phyloP scores from a whole-genome alignment of 345 rosid genomes.

The Camelina laxa region DNA sequence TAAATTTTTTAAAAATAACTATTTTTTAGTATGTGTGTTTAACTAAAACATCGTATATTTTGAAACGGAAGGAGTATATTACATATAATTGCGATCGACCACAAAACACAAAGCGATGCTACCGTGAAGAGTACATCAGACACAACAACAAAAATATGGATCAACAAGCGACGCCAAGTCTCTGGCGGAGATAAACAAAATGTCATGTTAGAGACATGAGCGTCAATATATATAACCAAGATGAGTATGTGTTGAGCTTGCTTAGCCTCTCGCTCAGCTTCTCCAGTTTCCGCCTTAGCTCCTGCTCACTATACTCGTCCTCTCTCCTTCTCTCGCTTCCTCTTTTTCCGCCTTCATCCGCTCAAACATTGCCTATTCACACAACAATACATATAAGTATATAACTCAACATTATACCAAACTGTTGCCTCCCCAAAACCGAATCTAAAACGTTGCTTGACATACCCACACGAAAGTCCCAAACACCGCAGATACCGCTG shows the following conservation, averaged over 20 bases:
- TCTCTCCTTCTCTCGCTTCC: constrained; percentile 70
- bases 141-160: not conserved
- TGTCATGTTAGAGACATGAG: constrained; percentile 72
- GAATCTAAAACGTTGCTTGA: constrained; percentile 63
- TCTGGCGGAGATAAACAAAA: constrained; percentile 61
- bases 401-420: constrained; percentile 44
- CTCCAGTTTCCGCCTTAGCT: constrained; percentile 42
- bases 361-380: constrained; percentile 68
- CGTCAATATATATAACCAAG: constrained; percentile 56
- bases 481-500: constrained; percentile 59
- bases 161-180: constrained; percentile 48
- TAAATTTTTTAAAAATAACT: no score
- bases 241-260: constrained; percentile 68
- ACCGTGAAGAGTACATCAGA: constrained; percentile 1
- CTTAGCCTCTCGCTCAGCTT: constrained; percentile 59
- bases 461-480: constrained; percentile 75
- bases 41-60: no score
- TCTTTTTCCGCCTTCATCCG: constrained; percentile 74
- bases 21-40: no score
- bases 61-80: no score
- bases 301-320: constrained; percentile 12
- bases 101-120: not conserved
- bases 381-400: not conserved
- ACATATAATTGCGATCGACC: not conserved
- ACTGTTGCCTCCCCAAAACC: constrained; percentile 67